Evolutionary conservation across 1,284 basidiomycete species (phyloP).

Genomic region (Marasmius oreades): DNA sequence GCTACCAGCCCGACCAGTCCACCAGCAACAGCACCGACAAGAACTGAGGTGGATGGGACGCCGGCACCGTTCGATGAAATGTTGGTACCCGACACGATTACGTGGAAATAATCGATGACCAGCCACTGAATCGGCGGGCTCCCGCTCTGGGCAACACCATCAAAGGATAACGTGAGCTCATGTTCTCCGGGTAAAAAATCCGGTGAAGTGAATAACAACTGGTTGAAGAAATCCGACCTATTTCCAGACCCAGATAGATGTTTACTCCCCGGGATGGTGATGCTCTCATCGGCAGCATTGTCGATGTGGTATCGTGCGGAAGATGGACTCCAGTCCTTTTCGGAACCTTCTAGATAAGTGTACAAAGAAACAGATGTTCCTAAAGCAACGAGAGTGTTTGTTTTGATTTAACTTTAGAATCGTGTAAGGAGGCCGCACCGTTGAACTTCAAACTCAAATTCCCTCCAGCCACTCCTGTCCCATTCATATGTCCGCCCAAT

Average conservation of each 20-base stretch:
- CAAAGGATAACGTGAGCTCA: constrained; percentile 20
- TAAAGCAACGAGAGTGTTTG: constrained; percentile 5
- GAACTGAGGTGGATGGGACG: not conserved
- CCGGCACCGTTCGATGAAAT: not conserved
- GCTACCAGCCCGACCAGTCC: not conserved
- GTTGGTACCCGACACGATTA: constrained; percentile 10
- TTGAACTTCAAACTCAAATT: constrained; percentile 20
- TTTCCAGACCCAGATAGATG: not conserved
- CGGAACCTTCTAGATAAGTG: not conserved
- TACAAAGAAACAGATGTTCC: constrained; percentile 19
- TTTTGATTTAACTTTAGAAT: not conserved
- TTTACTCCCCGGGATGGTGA: constrained; percentile 18
- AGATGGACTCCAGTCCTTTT: constrained; percentile 7
- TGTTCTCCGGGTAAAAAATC: constrained; percentile 22
- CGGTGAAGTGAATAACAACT: constrained; percentile 24
- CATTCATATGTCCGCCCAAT: not conserved
- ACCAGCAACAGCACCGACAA: not conserved
- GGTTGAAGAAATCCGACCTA: constrained; percentile 15
- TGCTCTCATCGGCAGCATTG: constrained; percentile 14
- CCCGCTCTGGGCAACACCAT: constrained; percentile 14
- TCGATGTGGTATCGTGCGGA: constrained; percentile 25
- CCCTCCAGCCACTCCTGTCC: not conserved
- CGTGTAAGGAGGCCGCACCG: constrained; percentile 18
- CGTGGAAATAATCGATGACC: constrained; percentile 20
- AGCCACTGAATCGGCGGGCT: constrained; percentile 21